These are phyloP conservation scores for Candida golubevii DNA, from an alignment of 805 yeast genomes.

Conservation along the genomic window DNA sequence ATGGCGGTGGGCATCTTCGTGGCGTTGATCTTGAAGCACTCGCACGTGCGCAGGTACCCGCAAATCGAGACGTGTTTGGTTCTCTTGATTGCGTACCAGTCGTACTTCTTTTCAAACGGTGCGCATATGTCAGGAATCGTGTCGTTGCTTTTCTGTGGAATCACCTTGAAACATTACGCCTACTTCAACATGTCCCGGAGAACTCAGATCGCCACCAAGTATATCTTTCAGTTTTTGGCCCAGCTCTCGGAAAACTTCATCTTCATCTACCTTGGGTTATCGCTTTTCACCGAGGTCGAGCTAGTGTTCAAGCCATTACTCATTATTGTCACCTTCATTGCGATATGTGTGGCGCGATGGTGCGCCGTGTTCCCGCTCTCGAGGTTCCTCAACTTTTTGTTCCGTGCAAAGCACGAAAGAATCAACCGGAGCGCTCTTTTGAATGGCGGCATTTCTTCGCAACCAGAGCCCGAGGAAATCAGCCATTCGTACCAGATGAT, in stretches of 20 bases:
- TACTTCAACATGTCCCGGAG: slow-evolving; percentile 96
- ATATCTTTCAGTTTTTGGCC: slow-evolving; percentile 89
- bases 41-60: slow-evolving; percentile 91
- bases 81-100: slow-evolving; percentile 85
- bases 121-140: slow-evolving; percentile 99
- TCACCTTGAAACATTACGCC: slow-evolving; percentile 94
- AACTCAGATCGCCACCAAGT: slow-evolving; percentile 94
- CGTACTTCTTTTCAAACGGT: slow-evolving; percentile 96
- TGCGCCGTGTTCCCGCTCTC: slow-evolving; percentile 96
- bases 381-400: slow-evolving; percentile 73
- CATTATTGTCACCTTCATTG: slow-evolving; percentile 83
- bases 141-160: slow-evolving; percentile 90
- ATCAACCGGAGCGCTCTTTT: slow-evolving; percentile 25
- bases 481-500: slow-evolving; percentile 95
- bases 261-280: slow-evolving; percentile 89
- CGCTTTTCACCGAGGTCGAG: slow-evolving; percentile 93
- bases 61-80: slow-evolving; percentile 94
- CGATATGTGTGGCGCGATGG: slow-evolving; percentile 95
- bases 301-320: slow-evolving; percentile 90
- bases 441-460: slow-evolving; percentile 39
- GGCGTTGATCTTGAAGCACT: slow-evolving; percentile 85
- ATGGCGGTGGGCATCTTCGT: slow-evolving; percentile 81
- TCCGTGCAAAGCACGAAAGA: slow-evolving; percentile 51
- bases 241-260: slow-evolving; percentile 95
- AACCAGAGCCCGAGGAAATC: slow-evolving; percentile 72